Conservation (phyloP, 768 basidiomycete genomes). For the Phaffia australis region DNA sequence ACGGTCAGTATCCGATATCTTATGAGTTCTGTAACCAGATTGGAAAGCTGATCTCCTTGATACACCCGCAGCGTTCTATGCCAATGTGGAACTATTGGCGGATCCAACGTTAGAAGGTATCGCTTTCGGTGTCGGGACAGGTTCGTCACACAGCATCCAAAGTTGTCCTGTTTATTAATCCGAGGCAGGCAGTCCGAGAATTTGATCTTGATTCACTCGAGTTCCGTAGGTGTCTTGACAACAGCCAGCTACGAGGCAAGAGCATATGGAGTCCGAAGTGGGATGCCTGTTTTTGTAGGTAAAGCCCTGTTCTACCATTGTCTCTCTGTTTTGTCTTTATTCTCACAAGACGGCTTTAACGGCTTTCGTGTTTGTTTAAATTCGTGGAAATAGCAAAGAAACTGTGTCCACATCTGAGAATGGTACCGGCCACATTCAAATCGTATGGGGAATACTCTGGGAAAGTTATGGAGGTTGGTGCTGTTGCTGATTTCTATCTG, state of each 20-base stretch:
- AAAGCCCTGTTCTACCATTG: too few relatives aligned
- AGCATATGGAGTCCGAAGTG: conserved; percentile 80
- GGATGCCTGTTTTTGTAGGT: conserved; percentile 64
- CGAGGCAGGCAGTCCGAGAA: too few relatives aligned
- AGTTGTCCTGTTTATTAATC: not conserved
- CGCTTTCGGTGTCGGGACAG: conserved; percentile 48
- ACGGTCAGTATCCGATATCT: conserved; percentile 50
- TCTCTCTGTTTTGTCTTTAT: not conserved
- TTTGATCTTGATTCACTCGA: not conserved
- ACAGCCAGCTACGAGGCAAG: conserved; percentile 82
- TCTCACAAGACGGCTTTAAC: not conserved
- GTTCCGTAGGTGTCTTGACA: conserved; percentile 59
- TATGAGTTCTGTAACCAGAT: not conserved
- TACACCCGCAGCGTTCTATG: conserved; percentile 42
- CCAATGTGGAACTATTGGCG: conserved; percentile 35
- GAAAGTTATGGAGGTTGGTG: conserved; percentile 10
- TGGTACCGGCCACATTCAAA: conserved; percentile 31
- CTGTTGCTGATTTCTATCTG: not conserved
- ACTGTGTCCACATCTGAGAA: conserved; percentile 70
- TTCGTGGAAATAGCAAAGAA: conserved; percentile 70
- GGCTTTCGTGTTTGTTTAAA: conserved; percentile 41
- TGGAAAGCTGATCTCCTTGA: not conserved
- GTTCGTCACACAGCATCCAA: not conserved
- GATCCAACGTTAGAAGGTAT: conserved; percentile 37
- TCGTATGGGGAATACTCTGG: conserved; percentile 33